Percentiles rank a stretch among this genome's conserved stretches.
Evolutionary conservation across 2,329 filamentous ascomycete species (phyloP).

Genomic region (Trichoderma sp.): DNA sequence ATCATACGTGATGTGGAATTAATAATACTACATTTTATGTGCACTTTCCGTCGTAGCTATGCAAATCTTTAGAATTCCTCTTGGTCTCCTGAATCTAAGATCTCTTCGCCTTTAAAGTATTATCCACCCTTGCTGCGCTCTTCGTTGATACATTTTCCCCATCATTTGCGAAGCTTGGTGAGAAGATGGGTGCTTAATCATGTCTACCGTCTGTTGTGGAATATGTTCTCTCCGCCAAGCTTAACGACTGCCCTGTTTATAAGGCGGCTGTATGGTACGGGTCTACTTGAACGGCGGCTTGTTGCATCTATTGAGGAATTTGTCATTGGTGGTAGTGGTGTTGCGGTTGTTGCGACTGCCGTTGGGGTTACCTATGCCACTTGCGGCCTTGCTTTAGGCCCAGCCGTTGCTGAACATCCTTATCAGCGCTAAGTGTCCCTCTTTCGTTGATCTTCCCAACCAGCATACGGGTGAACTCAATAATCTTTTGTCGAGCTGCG

Average conservation of each 20-base stretch:
- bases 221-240: constrained; percentile 51
- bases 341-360: no score
- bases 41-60: no score
- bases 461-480: constrained; percentile 64
- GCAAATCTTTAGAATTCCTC: no score
- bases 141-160: constrained; percentile 40
- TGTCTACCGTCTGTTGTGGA: constrained; percentile 50
- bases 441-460: constrained; percentile 54
- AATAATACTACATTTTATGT: no score
- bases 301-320: constrained; percentile 42
- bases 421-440: constrained; percentile 42
- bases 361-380: constrained; percentile 36
- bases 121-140: constrained; percentile 44
- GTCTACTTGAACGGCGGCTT: constrained; percentile 40
- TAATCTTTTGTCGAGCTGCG: constrained; percentile 60
- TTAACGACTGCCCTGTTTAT: constrained; percentile 43
- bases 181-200: constrained; percentile 50
- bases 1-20: no score
- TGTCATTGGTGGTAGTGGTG: constrained; percentile 37
- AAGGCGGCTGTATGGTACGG: constrained; percentile 44
- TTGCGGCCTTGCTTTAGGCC: constrained; percentile 22
- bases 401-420: constrained; percentile 39
- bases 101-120: no score
- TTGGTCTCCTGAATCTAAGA: no score
- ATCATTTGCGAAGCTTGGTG: constrained; percentile 45